These are phyloP conservation scores for Phascolomyces articulosus DNA, from an alignment of 371 early-diverging fungal species.

Conservation along the genomic window DNA sequence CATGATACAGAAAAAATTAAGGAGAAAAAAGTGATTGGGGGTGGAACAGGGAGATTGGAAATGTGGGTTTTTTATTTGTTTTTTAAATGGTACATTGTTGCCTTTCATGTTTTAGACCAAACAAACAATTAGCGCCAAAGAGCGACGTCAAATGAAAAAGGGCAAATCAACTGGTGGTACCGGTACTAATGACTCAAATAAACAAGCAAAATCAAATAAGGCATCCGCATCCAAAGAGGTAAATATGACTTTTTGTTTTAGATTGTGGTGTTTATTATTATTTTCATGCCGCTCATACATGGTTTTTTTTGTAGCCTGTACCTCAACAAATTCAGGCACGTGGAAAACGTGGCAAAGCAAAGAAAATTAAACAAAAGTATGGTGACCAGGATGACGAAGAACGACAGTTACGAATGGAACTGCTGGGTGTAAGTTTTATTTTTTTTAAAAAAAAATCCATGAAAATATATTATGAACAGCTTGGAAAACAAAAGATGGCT, in stretches of 20 bases:
- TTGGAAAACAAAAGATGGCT: too few relatives aligned
- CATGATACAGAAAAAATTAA: not conserved
- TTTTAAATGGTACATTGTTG: too few relatives aligned
- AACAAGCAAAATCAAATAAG: constrained; percentile 12
- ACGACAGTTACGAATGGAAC: constrained; percentile 75
- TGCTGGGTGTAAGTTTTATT: constrained; percentile 69
- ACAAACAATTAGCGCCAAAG: constrained; percentile 71
- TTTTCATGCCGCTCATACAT: too few relatives aligned
- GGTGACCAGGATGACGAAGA: constrained; percentile 96
- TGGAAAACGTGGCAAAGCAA: constrained; percentile 86
- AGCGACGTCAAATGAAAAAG: constrained; percentile 77
- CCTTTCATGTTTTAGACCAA: too few relatives aligned
- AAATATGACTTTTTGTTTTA: constrained; percentile 1
- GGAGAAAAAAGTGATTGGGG: too few relatives aligned
- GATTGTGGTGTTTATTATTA: too few relatives aligned
- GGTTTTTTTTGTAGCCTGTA: not conserved
- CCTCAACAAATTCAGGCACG: constrained; percentile 58
- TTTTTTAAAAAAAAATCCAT: too few relatives aligned
- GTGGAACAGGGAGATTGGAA: too few relatives aligned
- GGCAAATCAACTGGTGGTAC: constrained; percentile 27
- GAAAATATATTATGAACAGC: too few relatives aligned
- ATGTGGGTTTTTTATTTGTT: too few relatives aligned
- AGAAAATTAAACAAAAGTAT: constrained; percentile 92
- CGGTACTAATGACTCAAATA: constrained; percentile 23
- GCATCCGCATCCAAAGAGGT: constrained; percentile 15